phyloP scores from a whole-genome alignment of 805 yeast genomes.

The Teunomyces atbi region DNA sequence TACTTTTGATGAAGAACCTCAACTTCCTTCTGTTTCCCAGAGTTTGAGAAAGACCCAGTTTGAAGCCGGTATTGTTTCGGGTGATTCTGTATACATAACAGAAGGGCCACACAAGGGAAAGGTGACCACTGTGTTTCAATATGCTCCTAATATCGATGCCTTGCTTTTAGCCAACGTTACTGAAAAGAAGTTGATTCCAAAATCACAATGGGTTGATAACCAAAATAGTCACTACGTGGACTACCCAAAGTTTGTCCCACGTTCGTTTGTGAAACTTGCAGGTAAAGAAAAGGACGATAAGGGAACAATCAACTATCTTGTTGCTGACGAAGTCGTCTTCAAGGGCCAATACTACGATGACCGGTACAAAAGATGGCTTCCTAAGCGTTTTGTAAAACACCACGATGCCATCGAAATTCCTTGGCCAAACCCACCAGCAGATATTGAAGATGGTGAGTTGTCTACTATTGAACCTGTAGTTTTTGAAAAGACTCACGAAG shows the following conservation, averaged over 20 bases:
- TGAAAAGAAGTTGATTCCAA: conserved; percentile 66
- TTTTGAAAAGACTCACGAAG: conserved; percentile 71
- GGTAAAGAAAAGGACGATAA: conserved; percentile 70
- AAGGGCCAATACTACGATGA: conserved; percentile 73
- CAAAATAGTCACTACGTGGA: conserved; percentile 71
- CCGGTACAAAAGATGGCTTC: conserved; percentile 69
- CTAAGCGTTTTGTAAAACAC: conserved; percentile 72
- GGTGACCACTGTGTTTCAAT: conserved; percentile 62
- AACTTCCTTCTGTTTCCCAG: conserved; percentile 18
- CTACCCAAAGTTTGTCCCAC: conserved; percentile 62
- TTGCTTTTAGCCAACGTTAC: conserved; percentile 69
- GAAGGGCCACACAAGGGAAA: conserved; percentile 75
- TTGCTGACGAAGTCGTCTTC: conserved; percentile 70
- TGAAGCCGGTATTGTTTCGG: conserved; percentile 61
- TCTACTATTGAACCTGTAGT: conserved; percentile 58
- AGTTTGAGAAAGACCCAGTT: conserved; percentile 40
- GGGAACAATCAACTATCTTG: conserved; percentile 67
- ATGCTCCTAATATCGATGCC: conserved; percentile 59
- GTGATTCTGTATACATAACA: conserved; percentile 73
- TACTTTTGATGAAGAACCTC: conserved; percentile 25
- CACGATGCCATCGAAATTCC: conserved; percentile 73
- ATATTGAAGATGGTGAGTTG: conserved; percentile 52
- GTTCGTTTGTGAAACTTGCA: conserved; percentile 66
- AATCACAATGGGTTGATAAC: conserved; percentile 66
- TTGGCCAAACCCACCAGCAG: conserved; percentile 75